phyloP scores from a whole-genome alignment of 257 asterid species.

The Nicotiana tabacum region DNA sequence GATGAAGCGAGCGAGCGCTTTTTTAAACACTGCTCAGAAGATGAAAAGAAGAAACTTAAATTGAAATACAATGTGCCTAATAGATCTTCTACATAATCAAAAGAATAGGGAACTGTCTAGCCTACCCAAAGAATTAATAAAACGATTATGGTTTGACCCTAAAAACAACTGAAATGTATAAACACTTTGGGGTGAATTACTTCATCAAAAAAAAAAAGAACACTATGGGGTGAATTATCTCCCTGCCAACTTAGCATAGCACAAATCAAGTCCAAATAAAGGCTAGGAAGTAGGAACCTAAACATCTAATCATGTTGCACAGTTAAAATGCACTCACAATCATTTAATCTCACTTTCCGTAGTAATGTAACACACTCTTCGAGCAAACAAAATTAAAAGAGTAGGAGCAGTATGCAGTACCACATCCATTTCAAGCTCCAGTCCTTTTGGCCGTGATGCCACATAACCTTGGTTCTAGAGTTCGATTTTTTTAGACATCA shows the following conservation, averaged over 20 bases:
- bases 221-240: neutral
- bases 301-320: neutral
- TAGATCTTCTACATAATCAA: neutral
- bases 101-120: neutral
- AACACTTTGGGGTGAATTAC: neutral
- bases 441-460: neutral
- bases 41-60: neutral
- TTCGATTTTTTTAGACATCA: neutral
- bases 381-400: neutral
- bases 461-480: neutral
- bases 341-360: neutral
- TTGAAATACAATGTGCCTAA: neutral
- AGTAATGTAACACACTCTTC: neutral
- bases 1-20: too few relatives aligned
- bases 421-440: neutral
- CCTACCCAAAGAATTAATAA: neutral
- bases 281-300: neutral
- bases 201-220: neutral
- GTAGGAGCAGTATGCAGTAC: neutral
- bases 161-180: neutral
- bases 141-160: neutral
- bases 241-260: neutral
- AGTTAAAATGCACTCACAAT: neutral
- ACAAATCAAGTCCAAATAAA: neutral
- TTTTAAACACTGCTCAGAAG: neutral